Percentiles rank a stretch among this genome's conserved stretches.
phyloP scores from a whole-genome alignment of 352 stramenopile species.

The Phytopythium montanum region DNA sequence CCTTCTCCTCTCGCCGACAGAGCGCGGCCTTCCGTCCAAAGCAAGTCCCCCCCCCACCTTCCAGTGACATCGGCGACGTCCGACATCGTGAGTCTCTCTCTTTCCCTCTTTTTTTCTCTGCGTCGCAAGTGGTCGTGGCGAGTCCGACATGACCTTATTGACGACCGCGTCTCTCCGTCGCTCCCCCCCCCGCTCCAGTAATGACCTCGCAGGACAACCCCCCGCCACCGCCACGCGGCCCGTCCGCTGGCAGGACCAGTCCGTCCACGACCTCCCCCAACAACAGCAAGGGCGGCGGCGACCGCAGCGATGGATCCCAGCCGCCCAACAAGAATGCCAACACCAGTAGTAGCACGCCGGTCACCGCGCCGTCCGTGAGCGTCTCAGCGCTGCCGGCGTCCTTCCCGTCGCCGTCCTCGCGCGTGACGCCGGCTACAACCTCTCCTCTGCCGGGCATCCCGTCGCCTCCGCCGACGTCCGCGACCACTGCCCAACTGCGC shows the following conservation, averaged over 20 bases:
- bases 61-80: no score
- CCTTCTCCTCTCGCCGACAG: no score
- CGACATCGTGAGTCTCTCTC: background rate
- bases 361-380: background rate
- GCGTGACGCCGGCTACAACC: background rate
- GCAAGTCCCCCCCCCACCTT: no score
- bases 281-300: background rate
- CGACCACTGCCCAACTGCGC: background rate
- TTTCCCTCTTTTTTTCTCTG: no score
- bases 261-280: background rate
- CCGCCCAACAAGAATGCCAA: background rate
- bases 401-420: background rate
- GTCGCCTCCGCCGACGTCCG: conserved; percentile 3
- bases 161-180: background rate
- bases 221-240: background rate
- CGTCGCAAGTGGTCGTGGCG: no score
- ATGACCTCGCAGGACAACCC: conserved; percentile 2
- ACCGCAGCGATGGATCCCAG: background rate
- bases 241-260: background rate
- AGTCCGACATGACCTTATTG: background rate
- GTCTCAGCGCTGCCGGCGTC: conserved; percentile 2
- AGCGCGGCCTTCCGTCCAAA: no score
- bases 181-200: background rate
- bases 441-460: conserved; percentile 6
- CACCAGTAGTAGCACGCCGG: background rate